Conservation (phyloP, 73 alveolate species). For the Paramecium octaurelia region DNA sequence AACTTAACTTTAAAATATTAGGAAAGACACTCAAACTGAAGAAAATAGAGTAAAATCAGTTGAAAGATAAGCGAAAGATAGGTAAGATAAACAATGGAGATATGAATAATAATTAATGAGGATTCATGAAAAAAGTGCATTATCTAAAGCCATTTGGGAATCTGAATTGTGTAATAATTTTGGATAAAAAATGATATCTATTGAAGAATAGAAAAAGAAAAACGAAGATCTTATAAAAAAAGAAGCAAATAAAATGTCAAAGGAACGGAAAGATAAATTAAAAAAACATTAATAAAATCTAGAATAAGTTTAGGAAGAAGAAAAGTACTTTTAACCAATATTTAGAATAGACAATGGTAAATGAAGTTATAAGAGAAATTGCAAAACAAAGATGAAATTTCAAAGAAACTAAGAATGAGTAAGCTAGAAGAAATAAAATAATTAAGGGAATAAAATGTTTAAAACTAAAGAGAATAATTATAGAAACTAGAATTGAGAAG, state of each 20-base stretch:
- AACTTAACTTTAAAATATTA: neutral
- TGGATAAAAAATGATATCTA: neutral
- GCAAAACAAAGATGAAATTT: neutral
- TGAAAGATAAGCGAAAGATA: neutral
- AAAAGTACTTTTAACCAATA: neutral
- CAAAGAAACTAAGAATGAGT: neutral
- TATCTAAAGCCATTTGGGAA: neutral
- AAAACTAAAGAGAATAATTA: neutral
- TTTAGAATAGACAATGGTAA: neutral
- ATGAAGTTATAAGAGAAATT: neutral
- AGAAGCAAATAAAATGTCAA: neutral
- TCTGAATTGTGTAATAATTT: neutral
- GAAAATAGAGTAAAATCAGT: neutral
- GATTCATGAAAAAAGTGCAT: neutral
- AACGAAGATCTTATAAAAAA: neutral
- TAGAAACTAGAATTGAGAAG: neutral
- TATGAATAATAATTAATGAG: neutral
- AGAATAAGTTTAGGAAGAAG: neutral
- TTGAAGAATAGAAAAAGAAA: neutral
- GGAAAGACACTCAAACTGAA: neutral
- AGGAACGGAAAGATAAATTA: neutral
- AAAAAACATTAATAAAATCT: neutral
- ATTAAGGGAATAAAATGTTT: neutral
- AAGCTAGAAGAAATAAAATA: neutral
- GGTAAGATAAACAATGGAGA: neutral